These are phyloP conservation scores for Penicillium aurantiogriseum DNA, from an alignment of 2,329 filamentous ascomycete species.

Conservation along the genomic window DNA sequence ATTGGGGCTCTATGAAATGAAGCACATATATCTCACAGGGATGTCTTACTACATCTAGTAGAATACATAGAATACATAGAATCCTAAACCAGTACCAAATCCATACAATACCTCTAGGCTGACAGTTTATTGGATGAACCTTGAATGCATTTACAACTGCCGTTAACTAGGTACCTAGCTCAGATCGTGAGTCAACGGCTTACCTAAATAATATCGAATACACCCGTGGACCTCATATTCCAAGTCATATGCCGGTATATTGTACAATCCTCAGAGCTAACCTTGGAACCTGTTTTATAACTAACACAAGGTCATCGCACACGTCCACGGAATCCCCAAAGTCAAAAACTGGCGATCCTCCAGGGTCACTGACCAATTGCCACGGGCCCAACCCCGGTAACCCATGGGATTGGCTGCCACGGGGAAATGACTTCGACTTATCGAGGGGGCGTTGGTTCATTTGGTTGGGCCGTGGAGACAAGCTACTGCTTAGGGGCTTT, in stretches of 20 bases:
- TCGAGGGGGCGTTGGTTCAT: constrained; percentile 17
- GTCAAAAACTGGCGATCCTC: constrained; percentile 26
- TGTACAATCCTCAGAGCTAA: not conserved
- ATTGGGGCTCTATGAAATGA: constrained; percentile 4
- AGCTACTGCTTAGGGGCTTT: constrained; percentile 10
- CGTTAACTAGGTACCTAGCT: not conserved
- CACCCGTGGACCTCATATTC: not conserved
- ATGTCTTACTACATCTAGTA: not conserved
- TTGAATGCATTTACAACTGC: not conserved
- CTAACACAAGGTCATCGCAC: not conserved
- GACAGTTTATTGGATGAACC: not conserved
- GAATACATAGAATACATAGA: not conserved
- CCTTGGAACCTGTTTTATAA: not conserved
- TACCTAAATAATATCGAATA: not conserved
- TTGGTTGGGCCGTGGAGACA: constrained; percentile 29
- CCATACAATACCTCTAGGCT: not conserved
- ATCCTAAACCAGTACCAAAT: not conserved
- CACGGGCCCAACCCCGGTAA: constrained; percentile 5
- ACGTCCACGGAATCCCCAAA: constrained; percentile 4
- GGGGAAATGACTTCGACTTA: constrained; percentile 24
- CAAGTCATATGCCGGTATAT: not conserved
- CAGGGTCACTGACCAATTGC: constrained; percentile 20
- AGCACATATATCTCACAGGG: not conserved
- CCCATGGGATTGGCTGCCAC: constrained; percentile 19
- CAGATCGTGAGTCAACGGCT: not conserved